Conservation (phyloP, 164 flowering plant genomes). For the Sedum album region DNA sequence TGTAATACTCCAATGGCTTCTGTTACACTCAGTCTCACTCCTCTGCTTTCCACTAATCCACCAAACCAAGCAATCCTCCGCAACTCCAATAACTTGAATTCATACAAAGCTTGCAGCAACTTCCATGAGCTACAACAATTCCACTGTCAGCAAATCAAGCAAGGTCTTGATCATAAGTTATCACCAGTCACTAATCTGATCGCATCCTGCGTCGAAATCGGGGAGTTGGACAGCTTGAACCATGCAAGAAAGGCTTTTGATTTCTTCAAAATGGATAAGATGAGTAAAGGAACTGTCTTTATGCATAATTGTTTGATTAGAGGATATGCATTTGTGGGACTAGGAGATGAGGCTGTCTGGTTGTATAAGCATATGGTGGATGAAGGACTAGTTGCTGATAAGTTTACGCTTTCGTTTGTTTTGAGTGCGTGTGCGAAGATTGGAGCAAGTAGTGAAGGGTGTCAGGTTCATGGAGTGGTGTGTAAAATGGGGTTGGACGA, state of each 20-base stretch:
- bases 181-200: conserved; percentile 23
- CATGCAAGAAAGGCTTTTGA: conserved; percentile 36
- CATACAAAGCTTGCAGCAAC: conserved; percentile 30
- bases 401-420: conserved; percentile 39
- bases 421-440: conserved; percentile 45
- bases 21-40: conserved; percentile 10
- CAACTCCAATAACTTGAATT: conserved; percentile 10
- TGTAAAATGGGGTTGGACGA: conserved; percentile 33
- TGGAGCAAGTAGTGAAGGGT: conserved; percentile 31
- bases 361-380: too few species aligned
- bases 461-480: conserved; percentile 40
- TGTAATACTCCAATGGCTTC: conserved; percentile 22
- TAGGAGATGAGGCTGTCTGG: too few species aligned
- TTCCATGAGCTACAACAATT: conserved; percentile 27
- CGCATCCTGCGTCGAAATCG: conserved; percentile 24
- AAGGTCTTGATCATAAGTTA: conserved; percentile 20
- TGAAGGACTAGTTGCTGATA: conserved; percentile 36
- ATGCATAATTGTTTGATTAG: conserved; percentile 47
- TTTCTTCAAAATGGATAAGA: conserved; percentile 17
- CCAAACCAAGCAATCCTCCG: background rate
- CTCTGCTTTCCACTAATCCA: conserved; percentile 13
- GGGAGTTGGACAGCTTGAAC: conserved; percentile 30
- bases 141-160: conserved; percentile 31
- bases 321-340: conserved; percentile 35
- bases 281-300: conserved; percentile 13